A percentile compares a stretch with the other conserved stretches of the same genome.
These are phyloP conservation scores for Canavalia ensiformis DNA, from an alignment of 306 rosid genomes.

Conservation along the genomic window DNA sequence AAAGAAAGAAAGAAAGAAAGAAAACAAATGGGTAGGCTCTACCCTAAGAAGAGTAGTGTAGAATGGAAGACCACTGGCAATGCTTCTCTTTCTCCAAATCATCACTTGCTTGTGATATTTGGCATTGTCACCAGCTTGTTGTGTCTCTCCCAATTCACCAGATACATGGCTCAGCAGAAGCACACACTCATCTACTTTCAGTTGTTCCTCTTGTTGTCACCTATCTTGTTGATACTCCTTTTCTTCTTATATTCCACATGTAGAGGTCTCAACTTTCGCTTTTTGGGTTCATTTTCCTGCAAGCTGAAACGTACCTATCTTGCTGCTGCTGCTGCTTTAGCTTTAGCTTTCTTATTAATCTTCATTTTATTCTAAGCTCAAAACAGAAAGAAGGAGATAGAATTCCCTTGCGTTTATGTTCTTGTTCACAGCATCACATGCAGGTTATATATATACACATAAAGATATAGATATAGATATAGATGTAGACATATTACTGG, in stretches of 20 bases:
- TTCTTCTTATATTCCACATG: slow-evolving; percentile 53
- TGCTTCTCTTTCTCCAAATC: slow-evolving; percentile 66
- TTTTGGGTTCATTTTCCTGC: slow-evolving; percentile 50
- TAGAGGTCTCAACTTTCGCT: slow-evolving; percentile 48
- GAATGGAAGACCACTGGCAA: slow-evolving; percentile 55
- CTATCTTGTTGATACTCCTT: slow-evolving; percentile 59
- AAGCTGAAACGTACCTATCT: slow-evolving; percentile 48
- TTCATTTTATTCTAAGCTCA: slow-evolving; percentile 63
- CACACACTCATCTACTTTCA: slow-evolving; percentile 51
- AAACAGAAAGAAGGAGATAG: slow-evolving; percentile 23
- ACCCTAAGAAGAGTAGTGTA: slow-evolving; percentile 69
- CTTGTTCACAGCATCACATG: slow-evolving; percentile 32
- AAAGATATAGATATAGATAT: neutral
- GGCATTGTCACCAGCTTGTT: slow-evolving; percentile 74
- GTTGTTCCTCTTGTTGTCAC: slow-evolving; percentile 55
- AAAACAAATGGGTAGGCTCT: slow-evolving; percentile 67
- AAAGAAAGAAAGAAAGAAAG: neutral
- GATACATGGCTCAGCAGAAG: slow-evolving; percentile 54
- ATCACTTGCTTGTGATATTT: slow-evolving; percentile 72
- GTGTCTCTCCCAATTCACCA: slow-evolving; percentile 63
- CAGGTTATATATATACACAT: neutral
- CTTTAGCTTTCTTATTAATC: slow-evolving; percentile 60
- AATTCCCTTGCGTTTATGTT: neutral
- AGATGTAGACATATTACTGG: neutral
- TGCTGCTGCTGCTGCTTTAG: slow-evolving; percentile 54